Base-by-base conservation (phyloP, 768 basidiomycete species). In the Mycena haematopus region DNA sequence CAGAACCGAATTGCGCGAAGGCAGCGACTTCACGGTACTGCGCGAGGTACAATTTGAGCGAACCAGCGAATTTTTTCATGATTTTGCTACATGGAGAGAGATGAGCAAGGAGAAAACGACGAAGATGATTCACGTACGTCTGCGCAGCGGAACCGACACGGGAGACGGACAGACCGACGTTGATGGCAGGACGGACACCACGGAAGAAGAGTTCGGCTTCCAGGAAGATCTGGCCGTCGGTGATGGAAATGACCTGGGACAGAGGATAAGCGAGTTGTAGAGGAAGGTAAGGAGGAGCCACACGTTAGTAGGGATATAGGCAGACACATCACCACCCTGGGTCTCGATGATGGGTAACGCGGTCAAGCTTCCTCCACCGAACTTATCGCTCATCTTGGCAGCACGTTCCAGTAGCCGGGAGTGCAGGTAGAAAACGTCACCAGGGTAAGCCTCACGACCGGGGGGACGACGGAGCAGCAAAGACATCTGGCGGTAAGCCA, bases 31-130 rank as follows among this genome's bases (percentile, higher is more conserved):
- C 97, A 91, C 97, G 96, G 85, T 99, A 99, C 79, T 99, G 97
- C 31, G 97, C 97, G 69, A 99, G 93, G 88, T 99, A 99, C 50
- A 99, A 88, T 84, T 99, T 98, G 71, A 99, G 89, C 57, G 97
- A 99, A 86, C 97, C 97, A 72, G 97, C 97, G 72, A 99, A 99
- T 84, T 98, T 96, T 92, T 98, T 99, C 97, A 99, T 99, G 82
- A 99, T 95, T 82, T 96, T 95, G 70, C 90, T 92, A 66, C 0
- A 21, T 33, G 27, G 8, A 15, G 7, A 50, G 10, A 15, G 65
- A 9, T 38, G n/a, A 42, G n/a, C 4, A 42, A 19, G 40, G 40
- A 36, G 19, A 51, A 1, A 17, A 29, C 1, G 3, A 50, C 6
- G 15, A 36, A 44, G 44, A 60, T 9, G 17, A 21, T 14, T 25